Conservation (phyloP, 106 monocot species). For the Platanthera guangdongensis region DNA sequence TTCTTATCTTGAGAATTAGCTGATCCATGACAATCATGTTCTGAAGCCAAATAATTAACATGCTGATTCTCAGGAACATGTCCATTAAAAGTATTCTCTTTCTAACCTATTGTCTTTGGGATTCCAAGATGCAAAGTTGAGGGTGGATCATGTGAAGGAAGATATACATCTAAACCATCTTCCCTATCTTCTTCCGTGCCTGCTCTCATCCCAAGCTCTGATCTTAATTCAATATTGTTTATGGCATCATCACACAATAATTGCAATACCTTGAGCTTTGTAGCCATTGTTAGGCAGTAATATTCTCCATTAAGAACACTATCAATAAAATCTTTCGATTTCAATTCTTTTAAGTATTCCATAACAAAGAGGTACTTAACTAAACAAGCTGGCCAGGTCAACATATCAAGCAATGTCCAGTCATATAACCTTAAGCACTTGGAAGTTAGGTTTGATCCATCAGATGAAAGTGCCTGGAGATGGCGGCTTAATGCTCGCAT, state of each 20-base stretch:
- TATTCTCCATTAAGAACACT: conserved; percentile 52
- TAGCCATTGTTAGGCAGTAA: conserved; percentile 43
- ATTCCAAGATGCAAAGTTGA: no score
- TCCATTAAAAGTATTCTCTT: no score
- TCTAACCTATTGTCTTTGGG: no score
- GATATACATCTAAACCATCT: no score
- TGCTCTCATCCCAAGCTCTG: no score
- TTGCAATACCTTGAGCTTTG: conserved; percentile 57
- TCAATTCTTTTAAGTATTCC: conserved; percentile 29
- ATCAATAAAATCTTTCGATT: conserved; percentile 16
- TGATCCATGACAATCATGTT: conserved; percentile 5
- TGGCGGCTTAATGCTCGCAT: conserved; percentile 66
- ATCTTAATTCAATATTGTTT: no score
- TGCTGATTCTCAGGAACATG: conserved; percentile 6
- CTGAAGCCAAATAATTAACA: background rate
- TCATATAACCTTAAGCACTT: conserved; percentile 60
- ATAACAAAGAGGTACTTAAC: conserved; percentile 50
- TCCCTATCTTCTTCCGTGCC: no score
- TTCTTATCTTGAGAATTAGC: conserved; percentile 45
- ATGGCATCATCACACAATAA: conserved; percentile 62
- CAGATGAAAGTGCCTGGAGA: conserved; percentile 50
- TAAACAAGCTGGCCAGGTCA: conserved; percentile 81
- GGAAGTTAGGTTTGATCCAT: conserved; percentile 35
- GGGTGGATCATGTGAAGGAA: no score
- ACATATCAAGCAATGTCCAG: conserved; percentile 68